Conservation (phyloP, 179 eudicot species). For the Heliamphora pulchella region DNA sequence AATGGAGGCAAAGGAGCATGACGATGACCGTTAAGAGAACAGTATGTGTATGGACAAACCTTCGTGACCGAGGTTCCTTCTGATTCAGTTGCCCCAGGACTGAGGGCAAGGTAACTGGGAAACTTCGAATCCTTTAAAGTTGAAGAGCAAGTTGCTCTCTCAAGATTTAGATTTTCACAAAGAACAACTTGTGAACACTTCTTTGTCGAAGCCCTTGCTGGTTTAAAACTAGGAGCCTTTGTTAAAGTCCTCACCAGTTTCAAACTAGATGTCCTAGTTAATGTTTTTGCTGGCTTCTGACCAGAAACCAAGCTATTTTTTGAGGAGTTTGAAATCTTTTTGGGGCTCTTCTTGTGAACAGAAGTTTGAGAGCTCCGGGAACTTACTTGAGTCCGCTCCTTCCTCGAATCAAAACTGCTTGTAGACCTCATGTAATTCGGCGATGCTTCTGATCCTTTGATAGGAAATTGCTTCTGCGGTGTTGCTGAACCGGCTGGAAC, state of each 20-base stretch:
- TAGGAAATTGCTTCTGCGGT: slow-evolving; percentile 21
- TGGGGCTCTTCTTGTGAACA: slow-evolving; percentile 13
- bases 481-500: slow-evolving; percentile 18
- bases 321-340: slow-evolving; percentile 17
- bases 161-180: slow-evolving; percentile 34
- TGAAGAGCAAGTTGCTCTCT: slow-evolving; percentile 74
- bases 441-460: slow-evolving; percentile 13
- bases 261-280: slow-evolving; percentile 39
- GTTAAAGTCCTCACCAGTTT: slow-evolving; percentile 44
- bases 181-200: slow-evolving; percentile 34
- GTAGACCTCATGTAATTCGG: slow-evolving; percentile 89
- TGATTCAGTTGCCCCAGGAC: slow-evolving; percentile 56
- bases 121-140: slow-evolving; percentile 69
- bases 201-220: slow-evolving; percentile 31
- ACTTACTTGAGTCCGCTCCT: slow-evolving; percentile 39
- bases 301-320: slow-evolving; percentile 16
- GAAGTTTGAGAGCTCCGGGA: slow-evolving; percentile 19
- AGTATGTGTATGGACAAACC: slow-evolving; percentile 73
- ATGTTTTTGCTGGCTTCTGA: slow-evolving; percentile 23
- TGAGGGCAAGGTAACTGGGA: slow-evolving; percentile 51
- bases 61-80: slow-evolving; percentile 59
- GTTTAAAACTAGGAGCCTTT: slow-evolving; percentile 66
- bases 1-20: slow-evolving; percentile 55
- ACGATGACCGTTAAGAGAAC: slow-evolving; percentile 81
- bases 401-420: slow-evolving; percentile 65